Conservation (phyloP, 2,329 filamentous ascomycete genomes). For the Hyphodiscus sp. region DNA sequence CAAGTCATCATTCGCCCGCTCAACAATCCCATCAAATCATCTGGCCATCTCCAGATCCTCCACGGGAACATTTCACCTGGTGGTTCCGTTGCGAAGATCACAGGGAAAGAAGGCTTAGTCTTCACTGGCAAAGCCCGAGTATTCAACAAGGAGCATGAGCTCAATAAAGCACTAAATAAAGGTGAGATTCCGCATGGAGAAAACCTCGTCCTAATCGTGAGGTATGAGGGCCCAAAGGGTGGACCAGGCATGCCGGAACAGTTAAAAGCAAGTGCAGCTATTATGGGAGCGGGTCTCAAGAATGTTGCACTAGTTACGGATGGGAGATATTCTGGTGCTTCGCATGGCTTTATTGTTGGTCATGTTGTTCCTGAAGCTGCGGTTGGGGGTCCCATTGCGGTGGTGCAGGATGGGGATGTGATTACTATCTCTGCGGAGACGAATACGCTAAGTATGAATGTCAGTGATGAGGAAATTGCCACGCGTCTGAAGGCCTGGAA, state of each 20-base stretch:
- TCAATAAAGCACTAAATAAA: constrained; percentile 41
- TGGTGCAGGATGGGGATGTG: constrained; percentile 72
- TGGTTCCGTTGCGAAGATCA: constrained; percentile 92
- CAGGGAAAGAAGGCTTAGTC: constrained; percentile 80
- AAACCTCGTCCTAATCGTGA: constrained; percentile 82
- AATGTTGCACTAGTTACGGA: constrained; percentile 92
- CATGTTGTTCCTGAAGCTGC: constrained; percentile 90
- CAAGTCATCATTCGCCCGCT: constrained; percentile 81
- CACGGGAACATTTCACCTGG: constrained; percentile 81
- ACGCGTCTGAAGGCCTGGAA: constrained; percentile 61
- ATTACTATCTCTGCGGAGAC: constrained; percentile 81
- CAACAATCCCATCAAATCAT: constrained; percentile 68
- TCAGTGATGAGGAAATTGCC: constrained; percentile 63
- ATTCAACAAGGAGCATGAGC: constrained; percentile 39
- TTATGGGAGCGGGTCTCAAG: constrained; percentile 84
- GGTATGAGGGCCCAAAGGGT: constrained; percentile 90
- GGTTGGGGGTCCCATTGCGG: constrained; percentile 78
- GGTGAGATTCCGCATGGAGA: constrained; percentile 65
- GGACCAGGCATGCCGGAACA: constrained; percentile 97
- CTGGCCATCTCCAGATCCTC: constrained; percentile 83
- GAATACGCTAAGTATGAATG: constrained; percentile 62
- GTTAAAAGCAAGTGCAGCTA: constrained; percentile 77
- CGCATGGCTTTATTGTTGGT: constrained; percentile 88
- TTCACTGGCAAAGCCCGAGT: constrained; percentile 79
- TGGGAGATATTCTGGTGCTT: constrained; percentile 81